Percentiles rank a stretch among this genome's conserved stretches.
Evolutionary conservation across 257 asterid species (phyloP).

Genomic region (Apocynum venetum): DNA sequence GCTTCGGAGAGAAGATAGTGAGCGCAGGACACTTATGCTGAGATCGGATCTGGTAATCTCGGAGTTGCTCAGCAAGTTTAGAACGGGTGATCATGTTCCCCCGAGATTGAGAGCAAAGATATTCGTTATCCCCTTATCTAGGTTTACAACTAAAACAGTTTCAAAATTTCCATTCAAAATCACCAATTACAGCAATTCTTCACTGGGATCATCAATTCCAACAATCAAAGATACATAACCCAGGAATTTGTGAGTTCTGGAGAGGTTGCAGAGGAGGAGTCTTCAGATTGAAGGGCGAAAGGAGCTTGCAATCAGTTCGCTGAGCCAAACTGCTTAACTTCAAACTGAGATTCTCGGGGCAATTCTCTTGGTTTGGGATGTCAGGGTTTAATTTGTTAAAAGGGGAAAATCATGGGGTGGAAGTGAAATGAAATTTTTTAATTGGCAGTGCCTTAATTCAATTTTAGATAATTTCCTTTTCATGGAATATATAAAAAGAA

Average conservation of each 20-base stretch:
- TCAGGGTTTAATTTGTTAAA: not conserved
- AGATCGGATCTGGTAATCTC: constrained; percentile 90
- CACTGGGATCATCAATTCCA: not conserved
- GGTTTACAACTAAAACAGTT: not conserved
- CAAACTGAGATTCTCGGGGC: not conserved
- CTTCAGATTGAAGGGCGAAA: not conserved
- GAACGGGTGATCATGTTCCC: constrained; percentile 78
- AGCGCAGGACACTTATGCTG: constrained; percentile 78
- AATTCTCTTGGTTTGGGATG: not conserved
- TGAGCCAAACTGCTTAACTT: not conserved
- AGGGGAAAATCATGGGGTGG: not conserved
- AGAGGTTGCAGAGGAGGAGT: not conserved
- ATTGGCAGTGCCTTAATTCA: no score
- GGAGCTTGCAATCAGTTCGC: not conserved
- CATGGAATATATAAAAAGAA: no score
- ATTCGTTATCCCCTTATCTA: not conserved
- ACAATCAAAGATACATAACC: not conserved
- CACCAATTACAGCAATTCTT: not conserved
- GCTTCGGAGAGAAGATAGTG: constrained; percentile 69
- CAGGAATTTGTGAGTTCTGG: not conserved
- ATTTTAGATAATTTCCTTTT: no score
- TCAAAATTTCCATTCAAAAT: not conserved
- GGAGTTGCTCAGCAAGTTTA: constrained; percentile 82
- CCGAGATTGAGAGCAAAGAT: not conserved
- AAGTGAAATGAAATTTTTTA: not conserved